phyloP scores from a whole-genome alignment of 805 yeast genomes.

The Danielia oregonensis region DNA sequence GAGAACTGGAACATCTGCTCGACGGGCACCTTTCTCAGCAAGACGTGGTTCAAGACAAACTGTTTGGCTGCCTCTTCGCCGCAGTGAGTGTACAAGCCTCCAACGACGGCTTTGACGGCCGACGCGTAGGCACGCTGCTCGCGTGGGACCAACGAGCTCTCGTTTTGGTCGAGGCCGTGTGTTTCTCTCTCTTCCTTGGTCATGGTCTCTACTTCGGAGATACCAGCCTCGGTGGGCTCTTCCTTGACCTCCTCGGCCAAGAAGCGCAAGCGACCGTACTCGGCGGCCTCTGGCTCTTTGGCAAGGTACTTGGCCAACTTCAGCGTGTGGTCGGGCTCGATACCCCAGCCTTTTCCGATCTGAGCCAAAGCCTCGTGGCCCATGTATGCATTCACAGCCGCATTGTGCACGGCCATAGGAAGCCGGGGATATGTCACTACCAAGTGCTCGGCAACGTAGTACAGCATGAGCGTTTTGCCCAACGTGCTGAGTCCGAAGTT shows the following conservation, averaged over 20 bases:
- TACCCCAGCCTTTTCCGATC: conserved; percentile 83
- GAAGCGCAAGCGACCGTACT: conserved; percentile 68
- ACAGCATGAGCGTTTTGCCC: conserved; percentile 74
- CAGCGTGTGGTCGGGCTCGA: conserved; percentile 67
- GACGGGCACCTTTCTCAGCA: conserved; percentile 79
- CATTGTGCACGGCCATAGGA: conserved; percentile 73
- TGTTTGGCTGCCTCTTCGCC: conserved; percentile 61
- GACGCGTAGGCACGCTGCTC: conserved; percentile 53
- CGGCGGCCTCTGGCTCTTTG: conserved; percentile 63
- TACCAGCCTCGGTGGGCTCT: conserved; percentile 46
- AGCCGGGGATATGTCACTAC: conserved; percentile 81
- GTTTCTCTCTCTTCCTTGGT: conserved; percentile 20
- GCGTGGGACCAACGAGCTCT: conserved; percentile 27
- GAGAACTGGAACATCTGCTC: conserved; percentile 72
- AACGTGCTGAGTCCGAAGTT: conserved; percentile 78
- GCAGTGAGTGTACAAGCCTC: conserved; percentile 73
- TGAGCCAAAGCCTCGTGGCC: conserved; percentile 62
- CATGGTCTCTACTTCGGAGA: conserved; percentile 41
- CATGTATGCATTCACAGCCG: conserved; percentile 72
- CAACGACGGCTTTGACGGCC: conserved; percentile 78
- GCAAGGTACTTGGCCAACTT: conserved; percentile 63
- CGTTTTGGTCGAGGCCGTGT: conserved; percentile 7
- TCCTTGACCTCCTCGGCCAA: conserved; percentile 26
- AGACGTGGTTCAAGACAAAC: conserved; percentile 70
- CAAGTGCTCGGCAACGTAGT: conserved; percentile 71